phyloP scores from a whole-genome alignment of 805 yeast genomes.

The Alloascoidea hylecoeti region DNA sequence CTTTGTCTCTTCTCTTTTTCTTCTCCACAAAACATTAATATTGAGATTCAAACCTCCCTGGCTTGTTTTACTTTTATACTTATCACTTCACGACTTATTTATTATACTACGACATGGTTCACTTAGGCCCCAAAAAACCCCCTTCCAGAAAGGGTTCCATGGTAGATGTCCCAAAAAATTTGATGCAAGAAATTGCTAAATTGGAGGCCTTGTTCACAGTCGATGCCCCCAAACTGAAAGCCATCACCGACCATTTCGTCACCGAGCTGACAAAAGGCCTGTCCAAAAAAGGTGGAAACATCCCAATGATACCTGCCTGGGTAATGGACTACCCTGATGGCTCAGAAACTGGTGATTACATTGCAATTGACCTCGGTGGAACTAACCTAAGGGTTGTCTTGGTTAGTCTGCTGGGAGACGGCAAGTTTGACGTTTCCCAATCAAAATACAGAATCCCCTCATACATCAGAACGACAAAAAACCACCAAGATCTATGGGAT shows the following conservation, averaged over 20 bases:
- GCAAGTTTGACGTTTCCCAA: slow-evolving; percentile 76
- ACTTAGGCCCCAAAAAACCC: slow-evolving; percentile 73
- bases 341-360: slow-evolving; percentile 72
- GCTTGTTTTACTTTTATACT: too few species aligned
- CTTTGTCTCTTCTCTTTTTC: too few species aligned
- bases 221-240: slow-evolving; percentile 39
- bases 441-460: slow-evolving; percentile 74
- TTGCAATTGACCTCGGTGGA: slow-evolving; percentile 96
- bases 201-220: slow-evolving; percentile 54
- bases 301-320: slow-evolving; percentile 98
- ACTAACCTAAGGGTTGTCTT: slow-evolving; percentile 90
- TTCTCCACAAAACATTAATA: too few species aligned
- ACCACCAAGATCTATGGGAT: slow-evolving; percentile 60
- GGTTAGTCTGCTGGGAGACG: slow-evolving; percentile 71
- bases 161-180: slow-evolving; percentile 52
- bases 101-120: too few species aligned
- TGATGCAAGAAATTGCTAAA: slow-evolving; percentile 40
- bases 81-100: too few species aligned
- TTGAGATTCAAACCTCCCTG: too few species aligned
- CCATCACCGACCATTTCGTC: slow-evolving; percentile 64
- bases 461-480: slow-evolving; percentile 60
- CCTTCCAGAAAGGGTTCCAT: slow-evolving; percentile 36
- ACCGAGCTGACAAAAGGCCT: slow-evolving; percentile 73
- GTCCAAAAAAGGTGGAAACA: slow-evolving; percentile 47
- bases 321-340: slow-evolving; percentile 92